These are phyloP conservation scores for Collybia nuda DNA, from an alignment of 768 basidiomycete species.

Conservation along the genomic window DNA sequence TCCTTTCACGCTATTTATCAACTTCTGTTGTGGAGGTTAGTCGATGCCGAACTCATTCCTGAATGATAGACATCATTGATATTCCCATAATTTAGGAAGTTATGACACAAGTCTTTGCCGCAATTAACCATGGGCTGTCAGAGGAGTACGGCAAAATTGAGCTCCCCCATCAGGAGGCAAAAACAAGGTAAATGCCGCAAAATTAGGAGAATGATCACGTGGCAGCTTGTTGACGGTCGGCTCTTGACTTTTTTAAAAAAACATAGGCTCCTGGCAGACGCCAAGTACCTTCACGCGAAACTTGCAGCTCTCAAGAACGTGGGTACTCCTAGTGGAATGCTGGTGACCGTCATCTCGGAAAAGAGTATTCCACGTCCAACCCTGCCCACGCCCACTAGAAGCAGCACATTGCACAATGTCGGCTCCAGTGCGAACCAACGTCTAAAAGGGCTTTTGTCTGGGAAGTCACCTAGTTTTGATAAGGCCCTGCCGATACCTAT, in stretches of 20 bases:
- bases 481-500: slow-evolving; percentile 33
- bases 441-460: slow-evolving; percentile 43
- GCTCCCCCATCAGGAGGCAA: slow-evolving; percentile 79
- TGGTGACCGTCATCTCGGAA: slow-evolving; percentile 84
- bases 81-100: slow-evolving; percentile 58
- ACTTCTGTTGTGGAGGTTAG: slow-evolving; percentile 80
- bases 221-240: neutral
- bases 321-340: slow-evolving; percentile 68
- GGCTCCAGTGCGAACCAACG: slow-evolving; percentile 44
- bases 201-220: neutral
- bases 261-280: slow-evolving; percentile 76
- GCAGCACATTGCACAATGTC: slow-evolving; percentile 28
- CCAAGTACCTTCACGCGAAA: slow-evolving; percentile 72
- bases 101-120: slow-evolving; percentile 92
- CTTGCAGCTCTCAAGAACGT: slow-evolving; percentile 75
- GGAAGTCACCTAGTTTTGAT: slow-evolving; percentile 31
- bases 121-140: slow-evolving; percentile 86
- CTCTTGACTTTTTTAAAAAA: neutral
- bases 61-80: slow-evolving; percentile 12
- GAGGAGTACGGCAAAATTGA: slow-evolving; percentile 86
- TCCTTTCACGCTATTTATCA: slow-evolving; percentile 87
- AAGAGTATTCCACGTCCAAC: slow-evolving; percentile 53
- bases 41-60: slow-evolving; percentile 5
- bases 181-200: slow-evolving; percentile 67
- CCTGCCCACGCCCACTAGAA: slow-evolving; percentile 27